Evolutionary conservation across 176 grass and related monocot species (phyloP).

Genomic region (Musa schizocarpa): DNA sequence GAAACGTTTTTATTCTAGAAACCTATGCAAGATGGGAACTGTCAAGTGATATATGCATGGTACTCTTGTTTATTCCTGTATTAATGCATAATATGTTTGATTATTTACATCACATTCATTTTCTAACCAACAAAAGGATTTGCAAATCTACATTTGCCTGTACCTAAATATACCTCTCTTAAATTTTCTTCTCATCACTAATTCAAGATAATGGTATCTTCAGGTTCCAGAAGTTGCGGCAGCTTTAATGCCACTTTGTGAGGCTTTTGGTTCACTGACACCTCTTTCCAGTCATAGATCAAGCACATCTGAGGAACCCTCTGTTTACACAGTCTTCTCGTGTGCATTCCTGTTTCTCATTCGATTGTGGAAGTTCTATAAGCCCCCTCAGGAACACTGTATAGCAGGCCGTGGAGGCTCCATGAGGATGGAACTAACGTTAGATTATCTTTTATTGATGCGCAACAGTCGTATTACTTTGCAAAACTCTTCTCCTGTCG

Average conservation of each 20-base stretch:
- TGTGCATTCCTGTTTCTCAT: constrained; percentile 97
- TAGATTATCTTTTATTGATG: constrained; percentile 90
- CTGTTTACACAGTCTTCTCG: constrained; percentile 89
- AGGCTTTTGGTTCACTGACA: constrained; percentile 77
- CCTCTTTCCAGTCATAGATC: constrained; percentile 67
- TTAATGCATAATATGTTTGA: too few relatives aligned
- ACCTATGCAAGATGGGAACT: too few relatives aligned
- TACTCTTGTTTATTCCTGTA: too few relatives aligned
- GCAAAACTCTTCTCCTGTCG: constrained; percentile 38
- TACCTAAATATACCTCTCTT: neutral
- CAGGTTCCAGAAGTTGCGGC: constrained; percentile 91
- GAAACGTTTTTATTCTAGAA: too few relatives aligned
- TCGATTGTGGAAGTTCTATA: constrained; percentile 91
- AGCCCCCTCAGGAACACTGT: constrained; percentile 64
- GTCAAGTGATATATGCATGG: too few relatives aligned
- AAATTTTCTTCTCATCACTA: neutral
- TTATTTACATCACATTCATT: too few relatives aligned
- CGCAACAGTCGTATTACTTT: constrained; percentile 50
- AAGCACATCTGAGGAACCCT: constrained; percentile 50
- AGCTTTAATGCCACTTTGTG: constrained; percentile 91
- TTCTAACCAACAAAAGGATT: neutral
- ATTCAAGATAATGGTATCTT: neutral
- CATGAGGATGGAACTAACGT: constrained; percentile 58
- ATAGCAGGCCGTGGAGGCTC: constrained; percentile 68
- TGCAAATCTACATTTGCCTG: neutral